Evolutionary conservation across 2,329 filamentous ascomycete species (phyloP).

Genomic region (Claviceps digitariae): DNA sequence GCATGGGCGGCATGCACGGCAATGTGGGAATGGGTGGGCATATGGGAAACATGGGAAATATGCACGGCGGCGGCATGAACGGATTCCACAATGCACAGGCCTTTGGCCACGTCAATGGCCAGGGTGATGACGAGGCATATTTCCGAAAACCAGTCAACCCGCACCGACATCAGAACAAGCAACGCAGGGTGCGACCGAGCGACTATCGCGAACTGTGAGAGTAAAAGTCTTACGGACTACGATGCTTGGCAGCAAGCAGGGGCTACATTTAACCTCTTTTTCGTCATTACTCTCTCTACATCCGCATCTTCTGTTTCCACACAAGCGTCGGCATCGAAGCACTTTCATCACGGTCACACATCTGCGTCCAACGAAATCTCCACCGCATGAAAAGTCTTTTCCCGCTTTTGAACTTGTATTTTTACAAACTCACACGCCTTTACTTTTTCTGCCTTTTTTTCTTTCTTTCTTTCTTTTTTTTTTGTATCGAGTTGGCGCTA

Average conservation of each 20-base stretch:
- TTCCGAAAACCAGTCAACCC: conserved; percentile 94
- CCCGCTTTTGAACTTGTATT: too few relatives aligned
- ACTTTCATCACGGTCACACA: too few relatives aligned
- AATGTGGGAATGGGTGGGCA: conserved; percentile 8
- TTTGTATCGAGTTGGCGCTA: neutral
- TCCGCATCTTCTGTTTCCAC: too few relatives aligned
- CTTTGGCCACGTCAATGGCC: conserved; percentile 32
- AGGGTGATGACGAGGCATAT: conserved; percentile 77
- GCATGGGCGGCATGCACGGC: conserved; percentile 14
- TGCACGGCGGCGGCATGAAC: conserved; percentile 14
- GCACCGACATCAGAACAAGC: conserved; percentile 72
- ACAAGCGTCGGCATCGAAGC: too few relatives aligned
- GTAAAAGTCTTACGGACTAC: too few relatives aligned
- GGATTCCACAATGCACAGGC: conserved; percentile 23
- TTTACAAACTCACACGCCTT: too few relatives aligned
- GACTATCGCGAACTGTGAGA: conserved; percentile 73
- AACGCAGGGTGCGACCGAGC: conserved; percentile 67
- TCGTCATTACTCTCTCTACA: too few relatives aligned
- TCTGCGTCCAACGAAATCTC: too few relatives aligned
- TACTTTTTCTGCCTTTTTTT: neutral
- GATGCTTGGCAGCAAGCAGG: neutral
- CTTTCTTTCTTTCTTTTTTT: neutral
- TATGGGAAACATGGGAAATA: neutral
- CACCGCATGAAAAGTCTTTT: neutral
- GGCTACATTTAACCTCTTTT: too few relatives aligned